Percentiles rank a stretch among this genome's conserved stretches.
Evolutionary conservation across 2,329 filamentous ascomycete species (phyloP).

Genomic region (Aspergillus clavatus): DNA sequence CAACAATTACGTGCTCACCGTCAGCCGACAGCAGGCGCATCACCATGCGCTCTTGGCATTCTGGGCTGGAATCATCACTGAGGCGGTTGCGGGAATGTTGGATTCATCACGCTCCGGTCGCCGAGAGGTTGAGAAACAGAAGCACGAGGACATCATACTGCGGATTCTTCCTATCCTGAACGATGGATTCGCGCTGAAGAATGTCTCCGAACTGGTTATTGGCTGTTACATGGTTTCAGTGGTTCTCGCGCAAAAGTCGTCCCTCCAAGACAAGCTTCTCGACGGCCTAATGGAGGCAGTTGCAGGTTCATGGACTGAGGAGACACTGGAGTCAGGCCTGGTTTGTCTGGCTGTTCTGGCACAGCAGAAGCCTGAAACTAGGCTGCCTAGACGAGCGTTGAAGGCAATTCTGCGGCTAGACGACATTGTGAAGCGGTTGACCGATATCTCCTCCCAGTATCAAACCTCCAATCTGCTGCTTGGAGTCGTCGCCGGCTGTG

Average conservation of each 20-base stretch:
- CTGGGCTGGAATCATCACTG: constrained; percentile 83
- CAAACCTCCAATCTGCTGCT: constrained; percentile 33
- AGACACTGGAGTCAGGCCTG: constrained; percentile 68
- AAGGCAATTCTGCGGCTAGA: constrained; percentile 45
- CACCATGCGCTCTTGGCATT: constrained; percentile 78
- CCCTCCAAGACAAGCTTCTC: constrained; percentile 73
- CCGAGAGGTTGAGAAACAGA: constrained; percentile 68
- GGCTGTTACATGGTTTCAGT: constrained; percentile 89
- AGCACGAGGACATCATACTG: constrained; percentile 72
- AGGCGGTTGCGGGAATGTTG: constrained; percentile 77
- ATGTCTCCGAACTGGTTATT: constrained; percentile 72
- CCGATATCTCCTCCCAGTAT: constrained; percentile 32
- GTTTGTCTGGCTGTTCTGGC: constrained; percentile 77
- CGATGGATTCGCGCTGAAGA: constrained; percentile 69
- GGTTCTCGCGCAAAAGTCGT: constrained; percentile 77
- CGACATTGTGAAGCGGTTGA: constrained; percentile 28
- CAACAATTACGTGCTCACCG: constrained; percentile 72
- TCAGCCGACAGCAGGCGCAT: constrained; percentile 66
- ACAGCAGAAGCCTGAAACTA: constrained; percentile 67
- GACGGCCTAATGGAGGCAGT: constrained; percentile 87
- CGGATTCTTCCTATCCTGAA: constrained; percentile 66
- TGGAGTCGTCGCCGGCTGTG: constrained; percentile 33
- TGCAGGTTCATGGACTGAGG: constrained; percentile 67
- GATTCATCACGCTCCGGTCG: constrained; percentile 73
- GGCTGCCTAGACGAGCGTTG: constrained; percentile 64